Percentiles rank a stretch among this genome's conserved stretches.
Conservation (phyloP, 129 eudicot species). For the Centrapalus pauciflorus region DNA sequence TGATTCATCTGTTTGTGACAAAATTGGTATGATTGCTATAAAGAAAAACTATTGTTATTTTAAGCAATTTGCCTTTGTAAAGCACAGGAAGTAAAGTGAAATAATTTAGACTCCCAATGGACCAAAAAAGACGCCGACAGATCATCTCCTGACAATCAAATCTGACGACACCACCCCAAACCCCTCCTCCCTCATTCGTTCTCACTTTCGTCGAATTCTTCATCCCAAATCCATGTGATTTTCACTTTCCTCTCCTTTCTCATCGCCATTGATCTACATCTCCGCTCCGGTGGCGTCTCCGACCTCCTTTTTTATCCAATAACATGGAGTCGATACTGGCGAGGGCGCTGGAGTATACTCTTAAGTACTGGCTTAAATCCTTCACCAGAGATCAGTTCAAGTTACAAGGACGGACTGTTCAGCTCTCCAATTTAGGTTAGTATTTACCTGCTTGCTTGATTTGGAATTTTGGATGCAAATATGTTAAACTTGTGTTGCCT, state of each 20-base stretch:
- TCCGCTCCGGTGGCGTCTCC: conserved; percentile 11
- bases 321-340: conserved; percentile 90
- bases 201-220: neutral
- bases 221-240: conserved; percentile 13
- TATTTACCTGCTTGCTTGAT: conserved; percentile 7
- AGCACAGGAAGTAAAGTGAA: neutral
- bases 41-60: too few relatives aligned
- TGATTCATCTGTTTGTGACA: too few relatives aligned
- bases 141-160: too few relatives aligned
- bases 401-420: conserved; percentile 82
- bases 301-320: neutral
- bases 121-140: too few relatives aligned
- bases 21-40: too few relatives aligned
- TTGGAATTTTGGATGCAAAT: conserved; percentile 7
- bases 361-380: conserved; percentile 95
- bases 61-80: too few relatives aligned
- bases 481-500: neutral
- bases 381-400: conserved; percentile 96
- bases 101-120: neutral
- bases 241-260: neutral
- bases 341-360: conserved; percentile 85
- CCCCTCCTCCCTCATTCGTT: conserved; percentile 5
- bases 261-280: conserved; percentile 10
- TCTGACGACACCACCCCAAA: conserved; percentile 21
- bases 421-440: conserved; percentile 85